A percentile compares a stretch with the other conserved stretches of the same genome.
phyloP scores from a whole-genome alignment of 169 alveolate species.

The Amoebophrya sp. region DNA sequence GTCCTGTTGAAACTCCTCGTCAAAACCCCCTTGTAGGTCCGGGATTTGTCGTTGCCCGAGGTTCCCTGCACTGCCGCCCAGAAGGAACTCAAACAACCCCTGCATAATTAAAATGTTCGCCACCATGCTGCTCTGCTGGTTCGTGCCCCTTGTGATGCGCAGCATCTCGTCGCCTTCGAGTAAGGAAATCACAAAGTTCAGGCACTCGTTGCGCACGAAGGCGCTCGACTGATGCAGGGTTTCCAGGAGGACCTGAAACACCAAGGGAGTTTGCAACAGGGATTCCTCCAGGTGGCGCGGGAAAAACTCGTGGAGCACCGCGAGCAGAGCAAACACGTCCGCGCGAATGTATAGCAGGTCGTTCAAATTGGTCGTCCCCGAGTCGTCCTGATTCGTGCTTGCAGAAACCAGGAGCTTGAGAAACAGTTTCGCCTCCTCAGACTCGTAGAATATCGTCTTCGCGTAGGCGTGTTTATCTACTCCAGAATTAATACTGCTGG shows the following conservation, averaged over 20 bases:
- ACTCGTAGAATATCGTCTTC: not conserved
- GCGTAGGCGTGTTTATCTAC: no score
- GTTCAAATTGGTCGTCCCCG: no score
- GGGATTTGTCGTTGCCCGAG: no score
- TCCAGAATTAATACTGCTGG: no score
- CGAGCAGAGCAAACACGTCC: not conserved
- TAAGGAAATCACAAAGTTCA: not conserved
- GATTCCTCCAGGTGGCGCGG: not conserved
- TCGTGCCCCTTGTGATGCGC: no score
- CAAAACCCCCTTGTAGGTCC: no score
- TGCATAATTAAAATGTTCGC: not conserved
- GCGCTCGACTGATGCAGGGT: not conserved
- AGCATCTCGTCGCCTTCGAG: no score
- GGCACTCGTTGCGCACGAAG: not conserved
- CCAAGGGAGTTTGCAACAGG: not conserved
- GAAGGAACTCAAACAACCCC: no score
- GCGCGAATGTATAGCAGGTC: not conserved
- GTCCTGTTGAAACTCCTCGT: no score
- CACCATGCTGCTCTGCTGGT: not conserved
- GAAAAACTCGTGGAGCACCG: not conserved
- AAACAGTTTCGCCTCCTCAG: not conserved
- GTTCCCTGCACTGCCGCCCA: no score
- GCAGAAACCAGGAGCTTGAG: not conserved
- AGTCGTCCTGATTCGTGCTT: not conserved
- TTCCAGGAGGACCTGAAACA: not conserved